phyloP scores from a whole-genome alignment of 768 basidiomycete species.

The Naganishia vaughanmartiniae region DNA sequence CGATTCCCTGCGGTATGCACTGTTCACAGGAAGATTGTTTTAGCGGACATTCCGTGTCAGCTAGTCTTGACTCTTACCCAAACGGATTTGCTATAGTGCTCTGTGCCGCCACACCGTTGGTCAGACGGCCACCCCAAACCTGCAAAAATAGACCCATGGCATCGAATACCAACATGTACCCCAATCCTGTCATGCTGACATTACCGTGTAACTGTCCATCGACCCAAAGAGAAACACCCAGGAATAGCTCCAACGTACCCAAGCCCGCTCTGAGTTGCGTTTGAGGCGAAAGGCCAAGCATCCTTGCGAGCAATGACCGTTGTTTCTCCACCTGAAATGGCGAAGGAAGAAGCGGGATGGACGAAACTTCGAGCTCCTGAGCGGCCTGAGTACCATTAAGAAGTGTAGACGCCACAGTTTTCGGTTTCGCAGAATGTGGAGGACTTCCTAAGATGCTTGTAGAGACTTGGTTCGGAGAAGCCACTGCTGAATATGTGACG shows the following conservation, averaged over 20 bases:
- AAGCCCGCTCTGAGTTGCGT: conserved; percentile 42
- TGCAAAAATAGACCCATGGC: conserved; percentile 70
- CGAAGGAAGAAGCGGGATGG: conserved; percentile 35
- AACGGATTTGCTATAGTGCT: conserved; percentile 56
- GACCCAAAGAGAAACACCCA: conserved; percentile 71
- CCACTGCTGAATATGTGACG: conserved; percentile 42
- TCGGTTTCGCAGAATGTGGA: conserved; percentile 36
- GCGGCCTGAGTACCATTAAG: conserved; percentile 17
- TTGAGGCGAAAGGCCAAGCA: conserved; percentile 35
- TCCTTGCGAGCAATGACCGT: conserved; percentile 29
- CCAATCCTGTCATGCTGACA: conserved; percentile 80
- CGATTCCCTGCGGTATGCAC: conserved; percentile 44
- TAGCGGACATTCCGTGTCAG: neutral
- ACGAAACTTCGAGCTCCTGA: conserved; percentile 17
- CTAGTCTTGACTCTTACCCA: conserved; percentile 59
- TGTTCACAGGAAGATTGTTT: neutral
- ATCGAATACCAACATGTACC: conserved; percentile 96
- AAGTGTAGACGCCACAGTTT: conserved; percentile 41
- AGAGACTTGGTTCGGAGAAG: conserved; percentile 11
- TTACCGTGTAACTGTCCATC: conserved; percentile 83
- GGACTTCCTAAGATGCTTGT: conserved; percentile 5
- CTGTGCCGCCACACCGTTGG: conserved; percentile 40
- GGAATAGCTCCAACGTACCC: conserved; percentile 49
- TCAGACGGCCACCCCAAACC: conserved; percentile 40
- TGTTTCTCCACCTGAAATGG: conserved; percentile 18